Evolutionary conservation across 345 rosid species (phyloP), one percentile per base, ranked within the genome.

Genomic region (Firmiana major): DNA sequence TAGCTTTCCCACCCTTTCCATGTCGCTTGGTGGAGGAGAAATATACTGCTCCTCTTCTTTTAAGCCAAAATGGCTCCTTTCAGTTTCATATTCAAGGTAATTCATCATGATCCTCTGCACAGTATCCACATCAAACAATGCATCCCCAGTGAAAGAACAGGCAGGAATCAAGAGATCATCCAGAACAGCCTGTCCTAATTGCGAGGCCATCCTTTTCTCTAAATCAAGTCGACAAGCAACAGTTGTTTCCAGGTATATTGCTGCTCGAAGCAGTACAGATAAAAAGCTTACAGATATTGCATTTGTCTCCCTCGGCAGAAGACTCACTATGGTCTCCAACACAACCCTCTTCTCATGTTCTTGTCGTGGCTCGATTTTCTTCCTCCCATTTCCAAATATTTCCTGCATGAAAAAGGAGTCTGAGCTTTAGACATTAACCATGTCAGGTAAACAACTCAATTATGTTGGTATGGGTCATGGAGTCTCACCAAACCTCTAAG

Each of bases 401-500:
- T 95, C 99, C 99, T 95, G 90, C 87, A 79, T 55, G 12, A 62
- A 76, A 59, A 60, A 74, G n/a, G 34, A n/a, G 36, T 40, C 12
- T 2, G 17, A 26, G 51, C 49, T 63, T 42, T 68, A 84, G n/a
- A 68, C 74, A 46, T 17, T 65, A 65, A 5, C 15, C 65, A 71
- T 28, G 31, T 24, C 31, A 73, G 40, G 24, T 38, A 73, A 68
- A 71, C 22, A 73, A 75, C 3, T 49, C n/a, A 76, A 34, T 62
- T 64, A 71, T 76, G 19, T 76, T 65, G 65, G 84, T 51, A 79
- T 63, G 66, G 80, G 34, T 3, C 34, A 31, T 31, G 34, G 81
- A 70, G 80, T 78, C 99, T 90, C 84, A 95, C 99, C 98, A 95
- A 86, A 59, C 98, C 98, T 83, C 99, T 89, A 24, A 95, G 93